Evolutionary conservation across 805 yeast genomes (phyloP), one percentile per base, ranked within the genome.

Genomic region (Teunomyces funiuensis): DNA sequence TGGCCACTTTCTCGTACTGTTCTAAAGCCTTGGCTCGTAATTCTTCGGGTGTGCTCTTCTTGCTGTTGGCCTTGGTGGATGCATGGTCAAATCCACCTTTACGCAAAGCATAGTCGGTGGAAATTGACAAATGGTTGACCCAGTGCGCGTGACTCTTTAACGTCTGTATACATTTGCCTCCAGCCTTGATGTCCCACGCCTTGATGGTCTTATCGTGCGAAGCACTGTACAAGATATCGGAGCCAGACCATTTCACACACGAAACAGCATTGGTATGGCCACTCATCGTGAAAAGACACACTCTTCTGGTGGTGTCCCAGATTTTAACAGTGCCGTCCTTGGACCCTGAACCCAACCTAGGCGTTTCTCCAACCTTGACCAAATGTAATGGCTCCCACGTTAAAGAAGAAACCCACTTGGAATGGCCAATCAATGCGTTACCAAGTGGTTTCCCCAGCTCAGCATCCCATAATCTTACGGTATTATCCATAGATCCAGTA

Each of bases 181-280:
- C 78, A 3, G 71, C 73, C 30, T 74, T 68, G 4, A 87, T 80
- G 55, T 87, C 91, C 99, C 99, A 93, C 1, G 86, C 87, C 61
- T 83, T 85, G 49, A 93, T 84, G 4, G 97, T 86, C 58, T 90
- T 91, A 63, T 93, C 99, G 57, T 93, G 98, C 6, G 97, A 89
- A 1, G 87, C 90, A 23, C 95, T 80, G 62, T 90, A 93, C 26
- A 93, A 73, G 14, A 84, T 72, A 40, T 89, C 88, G 34, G 80
- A 69, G 2, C 99, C 99, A 43, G 97, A 87, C 99, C 99, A 93
- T 61, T 83, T 89, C n/a, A 90, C 95, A 66, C 97, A 88, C 1
- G 96, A 83, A 2, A 93, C 97, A 0, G 95, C 79, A 37, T 85
- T 80, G 23, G 88, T 76, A 58, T 93, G 99, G 0, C 98, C 97